Percentiles rank a stretch among this genome's conserved stretches.
These are phyloP conservation scores for Rhododendron molle DNA, from an alignment of 148 eudicot genomes.

Conservation along the genomic window DNA sequence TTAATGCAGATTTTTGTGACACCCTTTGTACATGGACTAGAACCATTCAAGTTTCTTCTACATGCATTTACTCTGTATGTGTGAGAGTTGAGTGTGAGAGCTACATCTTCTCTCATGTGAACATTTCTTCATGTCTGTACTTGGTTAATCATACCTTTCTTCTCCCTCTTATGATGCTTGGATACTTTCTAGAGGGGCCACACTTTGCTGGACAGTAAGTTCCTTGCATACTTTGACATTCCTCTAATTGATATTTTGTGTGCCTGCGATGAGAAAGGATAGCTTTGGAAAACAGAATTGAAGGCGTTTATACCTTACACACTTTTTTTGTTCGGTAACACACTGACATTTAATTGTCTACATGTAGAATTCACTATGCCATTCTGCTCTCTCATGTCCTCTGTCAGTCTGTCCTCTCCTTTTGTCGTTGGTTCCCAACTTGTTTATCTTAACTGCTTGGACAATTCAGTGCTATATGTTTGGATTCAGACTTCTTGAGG, in stretches of 20 bases:
- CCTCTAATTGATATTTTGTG: background rate
- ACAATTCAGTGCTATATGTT: background rate
- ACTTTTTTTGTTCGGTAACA: background rate
- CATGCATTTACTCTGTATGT: background rate
- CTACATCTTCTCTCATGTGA: background rate
- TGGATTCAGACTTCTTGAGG: background rate
- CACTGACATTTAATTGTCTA: background rate
- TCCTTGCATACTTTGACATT: background rate
- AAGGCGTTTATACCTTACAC: background rate
- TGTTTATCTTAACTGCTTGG: background rate
- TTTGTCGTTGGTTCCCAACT: background rate
- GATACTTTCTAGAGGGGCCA: background rate
- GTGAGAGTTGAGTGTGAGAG: background rate
- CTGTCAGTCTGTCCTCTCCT: background rate
- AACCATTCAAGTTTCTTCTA: background rate
- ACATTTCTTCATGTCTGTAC: background rate
- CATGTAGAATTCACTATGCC: background rate
- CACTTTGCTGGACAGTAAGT: background rate
- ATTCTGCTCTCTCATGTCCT: background rate
- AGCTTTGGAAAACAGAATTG: background rate
- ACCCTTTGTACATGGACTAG: background rate
- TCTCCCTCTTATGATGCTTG: too few species aligned
- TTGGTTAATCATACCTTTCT: background rate
- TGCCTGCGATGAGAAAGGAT: background rate
- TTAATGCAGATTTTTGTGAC: background rate